Evolutionary conservation across 106 monocot species (phyloP), one percentile per base, ranked within the genome.

Genomic region (Chionographis japonica): DNA sequence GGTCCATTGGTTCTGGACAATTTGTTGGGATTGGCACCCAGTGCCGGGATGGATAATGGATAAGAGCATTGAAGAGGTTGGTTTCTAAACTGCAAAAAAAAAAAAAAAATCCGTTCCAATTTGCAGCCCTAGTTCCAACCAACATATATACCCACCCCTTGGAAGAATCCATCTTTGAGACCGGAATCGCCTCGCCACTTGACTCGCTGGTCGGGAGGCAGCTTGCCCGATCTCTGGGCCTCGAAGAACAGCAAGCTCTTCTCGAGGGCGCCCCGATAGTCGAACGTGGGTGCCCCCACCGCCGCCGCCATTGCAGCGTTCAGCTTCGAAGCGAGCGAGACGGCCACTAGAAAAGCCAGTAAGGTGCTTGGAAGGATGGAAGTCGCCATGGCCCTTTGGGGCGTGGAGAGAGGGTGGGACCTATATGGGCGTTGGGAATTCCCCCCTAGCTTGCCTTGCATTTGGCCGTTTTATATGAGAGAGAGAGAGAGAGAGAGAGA

Each of bases 151-250:
- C 62, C 37, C 53, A 91, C 95, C 77, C 86, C 84, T 54, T 86
- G 79, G 2, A 35, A 39, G 63, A 74, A 85, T 7, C 97, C 97
- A 69, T 98, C 97, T 17, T 40, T 66, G 12, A 98, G 85, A 19
- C 73, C 97, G 4, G 97, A 98, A 75, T 98, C 84, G 3, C 82
- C 82, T 0, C 92, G 84, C 97, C 97, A 98, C 52, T 62, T 77
- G 54, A 92, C 89, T 9, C 87, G 77, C 56, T 85, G 89, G 61
- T 78, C 70, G 3, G 37, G 20, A 1, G 97, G 92, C 18, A 98
- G 72, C 77, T 84, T 85, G n/a, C 97, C 97, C 1, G 97, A 92
- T 61, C 97, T 73, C 84, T 98, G 97, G 40, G 89, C 92, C 83
- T 98, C 97, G 60, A 92, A 98, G 84, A 98, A 98, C 62, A 85